phyloP scores from a whole-genome alignment of 2,329 filamentous ascomycete genomes.

The Colletotrichum sojae region DNA sequence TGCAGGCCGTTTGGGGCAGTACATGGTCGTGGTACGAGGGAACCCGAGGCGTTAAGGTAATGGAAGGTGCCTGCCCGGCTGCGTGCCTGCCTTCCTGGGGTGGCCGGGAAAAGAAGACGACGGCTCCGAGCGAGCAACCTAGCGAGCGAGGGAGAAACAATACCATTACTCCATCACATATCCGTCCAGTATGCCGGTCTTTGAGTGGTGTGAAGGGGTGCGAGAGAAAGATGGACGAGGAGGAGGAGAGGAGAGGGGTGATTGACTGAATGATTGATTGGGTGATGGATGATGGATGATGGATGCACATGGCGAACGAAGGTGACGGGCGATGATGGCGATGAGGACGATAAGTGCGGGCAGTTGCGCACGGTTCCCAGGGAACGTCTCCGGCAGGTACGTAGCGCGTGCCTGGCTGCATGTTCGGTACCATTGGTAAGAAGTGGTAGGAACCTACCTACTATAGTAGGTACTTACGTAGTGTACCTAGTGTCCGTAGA shows the following conservation, averaged over 20 bases:
- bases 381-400: conserved; percentile 15
- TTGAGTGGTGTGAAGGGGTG: no score
- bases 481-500: no score
- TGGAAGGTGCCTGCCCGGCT: neutral
- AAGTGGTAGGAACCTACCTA: no score
- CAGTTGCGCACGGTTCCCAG: conserved; percentile 20
- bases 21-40: conserved; percentile 18
- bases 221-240: neutral
- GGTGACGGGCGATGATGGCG: neutral
- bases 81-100: neutral
- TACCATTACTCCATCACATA: no score
- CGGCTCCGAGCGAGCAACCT: neutral
- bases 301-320: neutral
- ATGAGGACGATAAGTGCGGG: no score
- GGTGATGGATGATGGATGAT: no score
- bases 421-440: conserved; percentile 13
- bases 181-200: no score
- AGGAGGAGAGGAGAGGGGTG: neutral
- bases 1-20: conserved; percentile 38
- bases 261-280: no score
- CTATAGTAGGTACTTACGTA: no score
- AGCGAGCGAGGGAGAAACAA: no score
- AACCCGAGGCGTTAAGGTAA: conserved; percentile 26
- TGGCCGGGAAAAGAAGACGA: neutral
- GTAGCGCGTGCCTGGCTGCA: conserved; percentile 17